These are phyloP conservation scores for Ceratobasidium sp. DNA, from an alignment of 1,284 basidiomycete genomes.

Conservation along the genomic window DNA sequence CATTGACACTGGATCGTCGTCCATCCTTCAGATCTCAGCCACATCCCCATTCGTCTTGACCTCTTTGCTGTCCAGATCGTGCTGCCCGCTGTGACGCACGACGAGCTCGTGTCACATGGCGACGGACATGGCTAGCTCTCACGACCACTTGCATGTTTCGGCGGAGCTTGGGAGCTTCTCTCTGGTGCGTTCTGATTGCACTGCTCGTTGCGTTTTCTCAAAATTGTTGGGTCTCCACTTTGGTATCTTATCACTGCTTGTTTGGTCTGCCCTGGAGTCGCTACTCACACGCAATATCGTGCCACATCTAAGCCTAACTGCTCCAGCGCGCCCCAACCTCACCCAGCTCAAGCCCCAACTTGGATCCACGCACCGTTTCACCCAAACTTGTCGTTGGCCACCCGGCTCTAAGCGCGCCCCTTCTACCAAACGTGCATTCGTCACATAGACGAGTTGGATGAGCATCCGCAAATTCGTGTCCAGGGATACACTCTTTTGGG, in stretches of 20 bases:
- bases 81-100: not conserved
- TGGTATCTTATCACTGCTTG: conserved; percentile 8
- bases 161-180: conserved; percentile 6
- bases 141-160: conserved; percentile 36
- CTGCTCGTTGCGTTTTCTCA: not conserved
- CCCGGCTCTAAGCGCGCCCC: not conserved
- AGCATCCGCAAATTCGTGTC: not conserved
- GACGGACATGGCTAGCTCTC: conserved; percentile 10
- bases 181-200: not conserved
- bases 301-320: conserved; percentile 8
- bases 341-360: not conserved
- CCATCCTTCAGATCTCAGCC: not conserved
- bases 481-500: conserved; percentile 1
- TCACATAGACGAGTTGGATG: not conserved
- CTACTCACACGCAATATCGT: not conserved
- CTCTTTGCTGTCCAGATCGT: not conserved
- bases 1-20: not conserved
- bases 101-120: conserved; percentile 4
- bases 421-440: too few species aligned
- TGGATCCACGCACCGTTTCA: too few species aligned
- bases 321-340: not conserved
- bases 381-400: not conserved
- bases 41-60: not conserved
- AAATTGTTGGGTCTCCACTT: not conserved
- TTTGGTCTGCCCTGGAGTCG: not conserved